Evolutionary conservation across 345 rosid genomes (phyloP), one percentile per base, ranked within the genome.

Genomic region (Rubroshorea leprosula): DNA sequence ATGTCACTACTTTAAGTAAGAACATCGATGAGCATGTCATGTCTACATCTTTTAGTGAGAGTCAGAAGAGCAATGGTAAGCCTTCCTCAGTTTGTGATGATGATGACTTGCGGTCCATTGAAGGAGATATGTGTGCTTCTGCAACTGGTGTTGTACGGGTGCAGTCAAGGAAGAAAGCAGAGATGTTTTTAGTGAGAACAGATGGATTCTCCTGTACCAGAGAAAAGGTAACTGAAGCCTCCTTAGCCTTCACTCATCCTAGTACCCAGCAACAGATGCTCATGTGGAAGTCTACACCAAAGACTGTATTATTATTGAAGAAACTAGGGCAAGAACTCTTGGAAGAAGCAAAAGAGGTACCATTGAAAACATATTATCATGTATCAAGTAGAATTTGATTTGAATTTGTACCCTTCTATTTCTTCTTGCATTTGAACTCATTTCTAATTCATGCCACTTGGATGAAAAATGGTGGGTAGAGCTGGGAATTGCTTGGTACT

Each of bases 261-360:
- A 92, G 98, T 69, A 92, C 98, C 39, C 98, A 89, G 76, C 98
- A 92, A 60, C 97, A 89, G 84, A 92, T 92, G 98, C 97, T 92
- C 65, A 83, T 92, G 83, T 92, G 98, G 98, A 92, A 92, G 76
- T 64, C 96, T 61, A 80, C 84, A 16, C 98, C 98, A 45, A 92
- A 78, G 75, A 92, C 98, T 35, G 96, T 80, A 16, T 72, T 92
- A 45, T 68, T 92, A 68, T 72, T 92, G 77, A 92, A 92, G 74
- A 92, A 92, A 76, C 89, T 87, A 35, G 98, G 98, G 29, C 74
- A 72, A 63, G 96, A 81, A 70, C 93, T 92, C 53, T 84, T 86
- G 96, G 91, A 92, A 74, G 85, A 92, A 81, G 90, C 98, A 48
- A 89, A 89, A 81, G 86, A 86, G 96, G 98, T 92, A 73, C 18